These are phyloP conservation scores for Graphiopsis chlorocephala DNA, from an alignment of 2,329 filamentous ascomycete genomes.

Conservation along the genomic window DNA sequence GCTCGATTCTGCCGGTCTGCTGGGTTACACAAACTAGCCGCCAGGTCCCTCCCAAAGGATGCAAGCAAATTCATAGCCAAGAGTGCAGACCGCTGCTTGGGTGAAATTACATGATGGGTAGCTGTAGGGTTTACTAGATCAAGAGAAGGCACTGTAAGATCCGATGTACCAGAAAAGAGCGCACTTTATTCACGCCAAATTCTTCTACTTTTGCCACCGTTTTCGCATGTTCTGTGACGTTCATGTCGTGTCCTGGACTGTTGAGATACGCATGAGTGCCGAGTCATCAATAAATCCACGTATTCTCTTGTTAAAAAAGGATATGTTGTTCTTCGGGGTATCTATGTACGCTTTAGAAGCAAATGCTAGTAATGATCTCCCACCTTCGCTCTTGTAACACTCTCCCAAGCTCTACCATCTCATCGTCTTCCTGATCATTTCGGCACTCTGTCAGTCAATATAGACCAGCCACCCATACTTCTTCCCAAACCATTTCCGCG, in stretches of 20 bases:
- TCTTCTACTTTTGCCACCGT: neutral
- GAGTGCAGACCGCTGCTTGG: neutral
- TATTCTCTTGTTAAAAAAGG: too few relatives aligned
- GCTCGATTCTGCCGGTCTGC: neutral
- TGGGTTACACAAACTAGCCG: neutral
- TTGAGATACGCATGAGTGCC: neutral
- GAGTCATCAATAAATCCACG: too few relatives aligned
- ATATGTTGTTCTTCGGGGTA: neutral
- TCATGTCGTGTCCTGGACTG: neutral
- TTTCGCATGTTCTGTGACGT: neutral
- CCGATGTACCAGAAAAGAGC: neutral
- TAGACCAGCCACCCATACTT: slow-evolving; percentile 61
- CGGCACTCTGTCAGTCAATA: slow-evolving; percentile 8
- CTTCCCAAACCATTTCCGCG: slow-evolving; percentile 56
- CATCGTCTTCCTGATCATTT: neutral
- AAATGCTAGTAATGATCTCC: neutral
- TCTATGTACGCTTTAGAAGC: neutral
- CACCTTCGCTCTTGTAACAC: neutral
- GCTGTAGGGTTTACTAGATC: neutral
- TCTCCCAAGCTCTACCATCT: neutral
- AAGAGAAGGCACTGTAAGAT: neutral
- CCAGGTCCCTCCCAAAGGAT: neutral
- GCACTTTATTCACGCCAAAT: neutral
- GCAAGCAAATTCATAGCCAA: neutral
- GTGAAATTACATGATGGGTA: neutral